Evolutionary conservation across 2,329 filamentous ascomycete species (phyloP).

Genomic region (Harringtonia lauricola): DNA sequence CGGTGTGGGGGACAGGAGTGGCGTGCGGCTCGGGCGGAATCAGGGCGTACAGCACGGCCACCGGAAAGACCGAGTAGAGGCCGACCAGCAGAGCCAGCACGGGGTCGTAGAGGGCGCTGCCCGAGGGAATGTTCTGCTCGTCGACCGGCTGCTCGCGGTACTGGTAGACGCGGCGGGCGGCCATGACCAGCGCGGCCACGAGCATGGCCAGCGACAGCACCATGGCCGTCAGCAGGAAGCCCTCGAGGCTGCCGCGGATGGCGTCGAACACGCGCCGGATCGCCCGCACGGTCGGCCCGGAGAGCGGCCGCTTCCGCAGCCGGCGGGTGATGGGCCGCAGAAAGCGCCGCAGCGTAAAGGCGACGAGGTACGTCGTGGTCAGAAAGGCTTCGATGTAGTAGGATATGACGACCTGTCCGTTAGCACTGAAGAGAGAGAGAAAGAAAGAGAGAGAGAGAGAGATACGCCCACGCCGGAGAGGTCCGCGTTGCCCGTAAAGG

Average conservation of each 20-base stretch:
- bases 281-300: neutral
- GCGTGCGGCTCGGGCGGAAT: conserved; percentile 3
- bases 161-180: conserved; percentile 1
- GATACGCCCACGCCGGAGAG: conserved; percentile 13
- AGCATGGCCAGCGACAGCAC: conserved; percentile 12
- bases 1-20: neutral
- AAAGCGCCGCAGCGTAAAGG: neutral
- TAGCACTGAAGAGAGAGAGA: conserved; percentile 1
- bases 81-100: conserved; percentile 10
- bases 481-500: conserved; percentile 12
- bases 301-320: neutral
- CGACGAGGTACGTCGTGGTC: neutral
- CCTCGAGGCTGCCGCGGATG: conserved; percentile 14
- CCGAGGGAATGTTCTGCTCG: conserved; percentile 5
- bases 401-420: neutral
- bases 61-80: conserved; percentile 6
- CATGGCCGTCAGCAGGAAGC: conserved; percentile 12
- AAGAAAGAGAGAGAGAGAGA: conserved; percentile 7
- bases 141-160: neutral
- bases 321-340: no score
- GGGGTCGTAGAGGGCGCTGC: conserved; percentile 12
- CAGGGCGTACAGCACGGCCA: conserved; percentile 9
- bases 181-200: conserved; percentile 9
- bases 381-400: conserved; percentile 4
- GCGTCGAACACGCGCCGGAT: conserved; percentile 15